phyloP scores from a whole-genome alignment of 352 stramenopile genomes.

The Phytophthora fragariaefolia region DNA sequence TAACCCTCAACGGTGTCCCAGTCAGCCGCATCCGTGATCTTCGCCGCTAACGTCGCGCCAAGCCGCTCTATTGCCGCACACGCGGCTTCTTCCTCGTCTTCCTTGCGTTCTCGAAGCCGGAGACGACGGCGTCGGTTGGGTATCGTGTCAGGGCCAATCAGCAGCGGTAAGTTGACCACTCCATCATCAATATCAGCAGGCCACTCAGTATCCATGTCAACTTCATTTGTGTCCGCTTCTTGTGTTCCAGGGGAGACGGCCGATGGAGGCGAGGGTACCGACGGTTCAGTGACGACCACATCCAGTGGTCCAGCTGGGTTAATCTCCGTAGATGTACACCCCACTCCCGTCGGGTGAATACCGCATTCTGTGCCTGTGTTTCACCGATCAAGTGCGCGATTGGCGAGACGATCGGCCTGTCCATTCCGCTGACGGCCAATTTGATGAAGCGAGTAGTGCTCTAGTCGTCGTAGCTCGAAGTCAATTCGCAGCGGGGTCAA shows the following conservation, averaged over 20 bases:
- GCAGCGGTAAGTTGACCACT: slow-evolving; percentile 16
- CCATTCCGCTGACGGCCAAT: slow-evolving; percentile 32
- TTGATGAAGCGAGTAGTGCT: slow-evolving; percentile 7
- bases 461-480: neutral
- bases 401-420: slow-evolving; percentile 29
- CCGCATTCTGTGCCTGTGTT: neutral
- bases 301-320: neutral
- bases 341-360: neutral
- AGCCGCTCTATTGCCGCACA: neutral
- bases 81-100: neutral
- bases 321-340: neutral
- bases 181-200: slow-evolving; percentile 20
- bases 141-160: neutral
- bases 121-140: slow-evolving; percentile 7
- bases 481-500: neutral
- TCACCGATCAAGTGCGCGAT: neutral
- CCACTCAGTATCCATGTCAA: neutral
- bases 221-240: no score
- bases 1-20: slow-evolving; percentile 18
- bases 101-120: slow-evolving; percentile 3
- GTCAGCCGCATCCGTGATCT: slow-evolving; percentile 18
- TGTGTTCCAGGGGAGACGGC: no score
- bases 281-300: neutral
- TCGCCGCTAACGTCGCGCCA: slow-evolving; percentile 2
- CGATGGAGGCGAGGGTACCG: neutral